phyloP scores from a whole-genome alignment of 106 monocot genomes.

The Ottelia alismoides region DNA sequence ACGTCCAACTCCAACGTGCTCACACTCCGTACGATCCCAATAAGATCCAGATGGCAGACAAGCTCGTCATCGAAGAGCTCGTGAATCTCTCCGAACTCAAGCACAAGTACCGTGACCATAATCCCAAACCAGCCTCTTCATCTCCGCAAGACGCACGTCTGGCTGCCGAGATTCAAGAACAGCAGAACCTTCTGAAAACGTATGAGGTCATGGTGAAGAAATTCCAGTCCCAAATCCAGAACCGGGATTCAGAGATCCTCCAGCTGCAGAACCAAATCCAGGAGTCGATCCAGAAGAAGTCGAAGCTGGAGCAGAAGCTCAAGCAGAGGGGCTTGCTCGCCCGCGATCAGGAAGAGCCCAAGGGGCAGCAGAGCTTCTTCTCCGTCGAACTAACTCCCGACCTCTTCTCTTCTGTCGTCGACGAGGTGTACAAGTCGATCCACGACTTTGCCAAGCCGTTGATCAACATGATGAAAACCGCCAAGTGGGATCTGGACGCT shows the following conservation, averaged over 20 bases:
- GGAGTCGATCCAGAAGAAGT: constrained; percentile 61
- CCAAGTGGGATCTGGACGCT: constrained; percentile 79
- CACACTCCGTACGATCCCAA: constrained; percentile 82
- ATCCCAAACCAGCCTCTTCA: constrained; percentile 28
- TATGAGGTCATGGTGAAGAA: constrained; percentile 82
- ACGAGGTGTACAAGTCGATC: constrained; percentile 42
- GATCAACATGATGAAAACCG: constrained; percentile 80
- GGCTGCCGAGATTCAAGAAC: constrained; percentile 79
- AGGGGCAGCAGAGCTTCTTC: constrained; percentile 34
- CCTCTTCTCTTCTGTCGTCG: constrained; percentile 42
- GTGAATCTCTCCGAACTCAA: constrained; percentile 63
- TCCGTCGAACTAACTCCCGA: constrained; percentile 50
- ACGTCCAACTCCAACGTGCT: constrained; percentile 67
- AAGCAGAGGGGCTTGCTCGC: constrained; percentile 47
- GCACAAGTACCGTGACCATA: constrained; percentile 43
- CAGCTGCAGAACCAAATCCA: constrained; percentile 73
- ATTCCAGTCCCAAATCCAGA: constrained; percentile 92
- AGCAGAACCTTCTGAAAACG: constrained; percentile 68
- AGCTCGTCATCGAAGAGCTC: constrained; percentile 67
- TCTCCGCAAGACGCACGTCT: constrained; percentile 47
- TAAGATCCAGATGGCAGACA: constrained; percentile 69
- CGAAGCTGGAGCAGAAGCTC: constrained; percentile 60
- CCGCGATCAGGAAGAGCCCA: constrained; percentile 28
- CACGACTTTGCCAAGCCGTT: constrained; percentile 77
- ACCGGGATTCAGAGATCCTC: constrained; percentile 58